Percentiles rank a stretch among this genome's conserved stretches.
phyloP scores from a whole-genome alignment of 139 green algal species.

The Tetradesmus obliquus region DNA sequence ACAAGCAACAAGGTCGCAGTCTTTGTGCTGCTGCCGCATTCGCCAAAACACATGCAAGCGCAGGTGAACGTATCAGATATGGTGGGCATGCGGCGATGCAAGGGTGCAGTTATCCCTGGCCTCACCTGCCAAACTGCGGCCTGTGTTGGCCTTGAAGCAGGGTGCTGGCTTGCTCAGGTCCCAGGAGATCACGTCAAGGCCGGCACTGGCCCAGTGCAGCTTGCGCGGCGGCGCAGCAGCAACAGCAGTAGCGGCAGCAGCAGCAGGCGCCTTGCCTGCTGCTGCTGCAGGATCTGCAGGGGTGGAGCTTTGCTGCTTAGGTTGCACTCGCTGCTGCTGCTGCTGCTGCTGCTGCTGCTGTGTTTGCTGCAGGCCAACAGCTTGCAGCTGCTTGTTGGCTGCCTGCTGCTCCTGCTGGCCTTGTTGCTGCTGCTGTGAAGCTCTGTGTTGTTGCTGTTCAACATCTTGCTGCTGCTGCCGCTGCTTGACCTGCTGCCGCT shows the following conservation, averaged over 20 bases:
- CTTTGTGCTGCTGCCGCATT: no score
- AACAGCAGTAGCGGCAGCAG: not conserved
- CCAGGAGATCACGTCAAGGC: not conserved
- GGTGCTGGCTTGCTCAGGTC: conserved; percentile 1
- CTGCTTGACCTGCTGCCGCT: not conserved
- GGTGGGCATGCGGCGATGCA: no score
- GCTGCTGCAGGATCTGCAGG: not conserved
- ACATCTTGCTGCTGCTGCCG: not conserved
- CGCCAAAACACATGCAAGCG: no score
- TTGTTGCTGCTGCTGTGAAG: not conserved
- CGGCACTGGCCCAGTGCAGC: not conserved
- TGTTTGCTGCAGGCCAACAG: not conserved
- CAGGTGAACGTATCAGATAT: no score
- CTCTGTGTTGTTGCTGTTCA: not conserved
- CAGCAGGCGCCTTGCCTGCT: not conserved
- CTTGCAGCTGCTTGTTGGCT: not conserved
- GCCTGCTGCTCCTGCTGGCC: not conserved
- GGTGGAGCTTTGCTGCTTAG: not conserved
- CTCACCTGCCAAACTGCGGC: not conserved
- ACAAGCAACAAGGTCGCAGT: no score
- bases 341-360: not conserved
- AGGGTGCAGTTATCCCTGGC: no score
- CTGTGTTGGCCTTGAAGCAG: not conserved
- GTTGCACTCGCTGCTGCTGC: not conserved
- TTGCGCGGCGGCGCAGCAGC: not conserved